Conservation (phyloP, 768 basidiomycete genomes). For the Mycena sanguinolenta region DNA sequence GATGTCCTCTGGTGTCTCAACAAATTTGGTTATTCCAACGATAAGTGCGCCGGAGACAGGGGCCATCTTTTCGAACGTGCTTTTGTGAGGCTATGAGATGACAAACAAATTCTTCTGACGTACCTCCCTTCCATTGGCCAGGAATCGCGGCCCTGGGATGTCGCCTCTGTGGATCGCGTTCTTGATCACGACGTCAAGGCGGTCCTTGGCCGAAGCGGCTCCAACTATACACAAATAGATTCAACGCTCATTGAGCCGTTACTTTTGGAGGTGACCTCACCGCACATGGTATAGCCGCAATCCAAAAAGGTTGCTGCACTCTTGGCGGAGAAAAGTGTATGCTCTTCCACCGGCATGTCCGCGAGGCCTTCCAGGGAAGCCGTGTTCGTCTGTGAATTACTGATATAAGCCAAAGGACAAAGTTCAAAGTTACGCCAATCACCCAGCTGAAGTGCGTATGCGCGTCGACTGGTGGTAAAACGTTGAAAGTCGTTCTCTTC, state of each 20-base stretch:
- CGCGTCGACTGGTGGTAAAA: conserved; percentile 43
- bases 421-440: neutral
- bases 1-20: conserved; percentile 48
- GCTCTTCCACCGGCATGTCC: conserved; percentile 47
- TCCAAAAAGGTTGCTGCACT: conserved; percentile 51
- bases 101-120: neutral
- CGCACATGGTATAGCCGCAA: conserved; percentile 54
- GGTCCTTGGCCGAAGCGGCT: conserved; percentile 50
- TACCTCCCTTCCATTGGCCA: conserved; percentile 50
- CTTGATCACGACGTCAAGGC: conserved; percentile 49
- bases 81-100: neutral
- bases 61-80: conserved; percentile 39
- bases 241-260: neutral
- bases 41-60: conserved; percentile 47
- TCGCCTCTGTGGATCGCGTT: conserved; percentile 50
- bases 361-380: conserved; percentile 46
- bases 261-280: conserved; percentile 8
- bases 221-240: conserved; percentile 40
- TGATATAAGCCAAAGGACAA: neutral
- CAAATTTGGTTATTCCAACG: conserved; percentile 49
- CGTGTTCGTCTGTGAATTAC: conserved; percentile 41
- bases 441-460: conserved; percentile 49
- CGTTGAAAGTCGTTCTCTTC: no score
- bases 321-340: conserved; percentile 45
- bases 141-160: conserved; percentile 51